Evolutionary conservation across 2,329 filamentous ascomycete genomes (phyloP).

Genomic region (Chrysosporium keratinophilum): DNA sequence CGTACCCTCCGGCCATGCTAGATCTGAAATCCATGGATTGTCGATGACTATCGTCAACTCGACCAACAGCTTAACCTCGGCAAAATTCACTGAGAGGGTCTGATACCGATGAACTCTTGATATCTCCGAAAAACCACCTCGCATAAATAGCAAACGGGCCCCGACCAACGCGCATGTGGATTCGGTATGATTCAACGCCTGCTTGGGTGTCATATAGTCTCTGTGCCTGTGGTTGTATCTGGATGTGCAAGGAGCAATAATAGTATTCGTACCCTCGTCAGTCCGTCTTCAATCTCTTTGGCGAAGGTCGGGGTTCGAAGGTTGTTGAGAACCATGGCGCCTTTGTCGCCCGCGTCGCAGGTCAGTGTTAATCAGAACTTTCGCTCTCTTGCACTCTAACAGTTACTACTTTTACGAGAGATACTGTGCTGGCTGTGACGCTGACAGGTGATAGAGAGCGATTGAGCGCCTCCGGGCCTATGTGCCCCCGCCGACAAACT

Average conservation of each 20-base stretch:
- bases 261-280: background rate
- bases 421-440: background rate
- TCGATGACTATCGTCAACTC: too few species aligned
- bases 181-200: background rate
- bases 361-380: constrained; percentile 11
- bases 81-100: background rate
- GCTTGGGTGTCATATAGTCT: background rate
- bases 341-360: constrained; percentile 18
- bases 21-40: too few species aligned
- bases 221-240: background rate
- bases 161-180: background rate
- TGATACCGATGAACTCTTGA: background rate
- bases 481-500: constrained; percentile 47
- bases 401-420: background rate
- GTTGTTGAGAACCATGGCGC: constrained; percentile 17
- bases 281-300: background rate
- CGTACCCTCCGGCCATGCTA: too few species aligned
- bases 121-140: too few species aligned
- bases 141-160: too few species aligned
- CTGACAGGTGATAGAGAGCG: constrained; percentile 32
- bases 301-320: background rate
- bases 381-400: background rate
- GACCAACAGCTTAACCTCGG: too few species aligned
- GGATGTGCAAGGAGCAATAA: background rate
- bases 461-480: constrained; percentile 49